A percentile compares a stretch with the other conserved stretches of the same genome.
Evolutionary conservation across 345 rosid genomes (phyloP).

Genomic region (Theobroma cacao): DNA sequence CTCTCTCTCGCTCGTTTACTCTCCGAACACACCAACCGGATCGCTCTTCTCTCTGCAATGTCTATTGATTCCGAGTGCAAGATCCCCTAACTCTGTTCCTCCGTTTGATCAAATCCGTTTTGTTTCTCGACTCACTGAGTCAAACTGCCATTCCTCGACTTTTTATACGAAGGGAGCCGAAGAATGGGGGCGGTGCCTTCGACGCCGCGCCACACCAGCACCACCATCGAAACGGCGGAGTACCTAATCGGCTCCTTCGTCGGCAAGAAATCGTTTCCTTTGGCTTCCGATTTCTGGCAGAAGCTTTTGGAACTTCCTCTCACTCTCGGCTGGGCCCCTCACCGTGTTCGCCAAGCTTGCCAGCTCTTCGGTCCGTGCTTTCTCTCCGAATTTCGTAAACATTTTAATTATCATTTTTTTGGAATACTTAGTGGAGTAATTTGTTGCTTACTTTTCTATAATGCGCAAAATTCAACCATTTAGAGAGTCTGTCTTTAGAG

Average conservation of each 20-base stretch:
- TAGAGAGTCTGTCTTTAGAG: not conserved
- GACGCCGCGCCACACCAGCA: constrained; percentile 51
- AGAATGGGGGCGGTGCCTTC: constrained; percentile 93
- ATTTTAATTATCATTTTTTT: not conserved
- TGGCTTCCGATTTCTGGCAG: constrained; percentile 92
- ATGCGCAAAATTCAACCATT: not conserved
- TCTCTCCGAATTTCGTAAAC: not conserved
- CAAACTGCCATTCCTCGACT: not conserved
- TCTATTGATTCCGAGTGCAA: constrained; percentile 14
- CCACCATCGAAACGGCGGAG: constrained; percentile 58
- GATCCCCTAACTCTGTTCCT: constrained; percentile 30
- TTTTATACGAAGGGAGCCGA: not conserved
- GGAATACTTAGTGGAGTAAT: not conserved
- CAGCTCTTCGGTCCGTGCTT: constrained; percentile 62
- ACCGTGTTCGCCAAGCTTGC: constrained; percentile 70
- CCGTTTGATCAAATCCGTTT: constrained; percentile 18
- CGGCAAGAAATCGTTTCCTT: constrained; percentile 89
- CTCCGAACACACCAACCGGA: constrained; percentile 22
- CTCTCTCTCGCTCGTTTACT: too few species aligned
- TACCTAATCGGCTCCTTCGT: constrained; percentile 73
- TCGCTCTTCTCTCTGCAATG: constrained; percentile 26
- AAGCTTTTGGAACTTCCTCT: constrained; percentile 84
- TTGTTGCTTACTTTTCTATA: not conserved
- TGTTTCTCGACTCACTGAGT: constrained; percentile 4
- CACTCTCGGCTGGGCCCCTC: constrained; percentile 65